Percentiles rank a stretch among this genome's conserved stretches.
phyloP scores from a whole-genome alignment of 2,329 filamentous ascomycete genomes.

The Pseudodiploospora longispora region DNA sequence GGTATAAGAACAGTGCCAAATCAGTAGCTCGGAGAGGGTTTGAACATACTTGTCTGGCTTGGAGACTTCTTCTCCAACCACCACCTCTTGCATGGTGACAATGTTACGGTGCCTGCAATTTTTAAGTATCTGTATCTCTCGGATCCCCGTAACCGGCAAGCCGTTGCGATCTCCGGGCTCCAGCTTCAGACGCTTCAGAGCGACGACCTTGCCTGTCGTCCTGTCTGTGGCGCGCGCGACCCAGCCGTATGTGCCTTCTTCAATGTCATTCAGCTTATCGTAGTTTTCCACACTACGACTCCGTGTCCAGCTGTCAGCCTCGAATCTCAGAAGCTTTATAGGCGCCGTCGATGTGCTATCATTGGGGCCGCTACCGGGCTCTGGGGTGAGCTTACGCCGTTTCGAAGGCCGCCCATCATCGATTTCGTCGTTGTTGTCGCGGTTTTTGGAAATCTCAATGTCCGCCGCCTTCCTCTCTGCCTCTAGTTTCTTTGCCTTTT shows the following conservation, averaged over 20 bases:
- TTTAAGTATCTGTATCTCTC: constrained; percentile 87
- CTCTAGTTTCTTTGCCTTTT: constrained; percentile 66
- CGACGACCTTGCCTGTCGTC: constrained; percentile 70
- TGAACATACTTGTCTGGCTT: constrained; percentile 43
- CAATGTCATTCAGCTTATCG: constrained; percentile 90
- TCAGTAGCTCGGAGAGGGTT: neutral
- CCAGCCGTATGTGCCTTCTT: constrained; percentile 94
- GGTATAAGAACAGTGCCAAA: neutral
- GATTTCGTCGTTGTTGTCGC: constrained; percentile 16
- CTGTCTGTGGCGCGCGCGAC: constrained; percentile 77
- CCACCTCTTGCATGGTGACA: constrained; percentile 73
- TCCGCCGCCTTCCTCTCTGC: constrained; percentile 30
- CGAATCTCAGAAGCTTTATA: constrained; percentile 62
- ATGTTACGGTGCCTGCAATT: constrained; percentile 77
- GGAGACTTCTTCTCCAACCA: constrained; percentile 58
- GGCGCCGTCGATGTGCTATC: constrained; percentile 13
- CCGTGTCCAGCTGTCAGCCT: constrained; percentile 56
- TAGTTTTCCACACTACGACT: constrained; percentile 79
- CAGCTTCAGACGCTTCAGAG: constrained; percentile 89
- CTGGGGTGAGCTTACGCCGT: constrained; percentile 51
- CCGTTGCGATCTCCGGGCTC: constrained; percentile 65
- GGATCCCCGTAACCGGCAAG: constrained; percentile 82
- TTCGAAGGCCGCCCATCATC: constrained; percentile 45
- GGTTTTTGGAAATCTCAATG: constrained; percentile 18
- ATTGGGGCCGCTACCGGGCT: constrained; percentile 18